Evolutionary conservation across 179 eudicot genomes (phyloP), one percentile per base, ranked within the genome.

Genomic region (Carnegiea gigantea): DNA sequence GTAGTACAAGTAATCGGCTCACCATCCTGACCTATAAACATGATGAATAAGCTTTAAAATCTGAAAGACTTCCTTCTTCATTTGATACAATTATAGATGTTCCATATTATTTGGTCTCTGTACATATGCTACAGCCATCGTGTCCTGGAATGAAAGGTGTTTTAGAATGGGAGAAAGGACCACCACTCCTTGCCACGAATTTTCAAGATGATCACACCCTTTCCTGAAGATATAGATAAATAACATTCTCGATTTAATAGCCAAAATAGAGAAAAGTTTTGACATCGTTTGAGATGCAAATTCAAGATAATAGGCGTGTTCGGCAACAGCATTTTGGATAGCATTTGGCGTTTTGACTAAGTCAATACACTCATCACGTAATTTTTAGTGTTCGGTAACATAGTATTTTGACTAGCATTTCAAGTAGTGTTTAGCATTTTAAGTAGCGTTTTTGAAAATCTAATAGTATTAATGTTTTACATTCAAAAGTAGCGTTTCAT

Each of bases 11-110:
- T 44, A 76, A 44, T 54, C 28, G 70, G 83, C 24, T 65, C 70
- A 64, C 79, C 83, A 48, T 40, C 21, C 33, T 82, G 40, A 73
- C 83, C 88, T 85, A 59, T 78, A 38, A 13, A 62, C 18, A 79
- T 33, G 68, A 68, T 5, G 5, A 73, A 44, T 40, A 36, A 36
- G 8, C 24, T 4, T 9, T 6, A 46, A 15, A 14, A n/a, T 36
- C 49, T 36, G 26, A 71, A 71, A 1, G 75, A 21, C 9, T 40
- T 71, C 40, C 36, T 67, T 67, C 26, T 15, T 28, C 23, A 26
- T 26, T 67, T 7, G 26, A 28, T 30, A 28, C 1, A 67, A 28
- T 0, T 67, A 3, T 7, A 10, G 14, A 62, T 62, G 38, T 67
- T 67, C 17, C 20, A 67, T 30, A 28, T 24, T 24, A 11, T 12